Base-by-base conservation (phyloP, 2,329 filamentous ascomycete genomes). In the Elsinoe perseae region DNA sequence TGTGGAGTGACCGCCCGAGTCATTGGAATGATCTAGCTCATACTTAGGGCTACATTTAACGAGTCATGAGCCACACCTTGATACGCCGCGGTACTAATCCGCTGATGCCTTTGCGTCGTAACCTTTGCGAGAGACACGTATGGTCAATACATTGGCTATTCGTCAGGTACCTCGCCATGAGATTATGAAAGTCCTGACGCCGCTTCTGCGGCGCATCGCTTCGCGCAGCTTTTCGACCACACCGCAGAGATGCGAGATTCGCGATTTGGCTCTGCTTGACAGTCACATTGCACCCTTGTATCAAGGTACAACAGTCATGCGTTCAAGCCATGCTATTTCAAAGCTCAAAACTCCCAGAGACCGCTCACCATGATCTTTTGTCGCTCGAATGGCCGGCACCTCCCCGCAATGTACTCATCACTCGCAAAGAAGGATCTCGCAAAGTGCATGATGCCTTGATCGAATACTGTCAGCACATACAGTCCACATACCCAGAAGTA, bases 401-500 rank as follows among this genome's bases (percentile, higher is more conserved):
- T 32, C 85, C 83, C 2, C 79, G 81, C 53, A 88, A 87, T 63
- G 74, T 89, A 54, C 75, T 89, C 58, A 71, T 88, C 56, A 79
- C 86, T 44, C 84, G 84, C 68, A 89, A 88, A 67, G 77, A 82
- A 60, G 74, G 78, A 61, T 79, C 80, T 2, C 72, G 76, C 2
- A 70, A 71, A 25, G 79, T 83, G 53, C 81, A 78, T 25, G 69
- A 75, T 12, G 79, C 80, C 2, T 68, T 84, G 34, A 65, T 82
- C 58, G 80, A 83, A 63, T 83, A 83, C 64, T 75, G 76, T 42
- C 75, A 77, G 66, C 87, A 97, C 70, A 80, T 96, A 58, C 81
- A 84, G 62, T 78, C 77, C 60, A 88, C 89, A 58, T 96, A 97
- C 69, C 85, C 89, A 1, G 81, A 81, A 54, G 81, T 91, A 60